These are phyloP conservation scores for Leishmania tropica DNA, from an alignment of 208 protist species.

Conservation along the genomic window DNA sequence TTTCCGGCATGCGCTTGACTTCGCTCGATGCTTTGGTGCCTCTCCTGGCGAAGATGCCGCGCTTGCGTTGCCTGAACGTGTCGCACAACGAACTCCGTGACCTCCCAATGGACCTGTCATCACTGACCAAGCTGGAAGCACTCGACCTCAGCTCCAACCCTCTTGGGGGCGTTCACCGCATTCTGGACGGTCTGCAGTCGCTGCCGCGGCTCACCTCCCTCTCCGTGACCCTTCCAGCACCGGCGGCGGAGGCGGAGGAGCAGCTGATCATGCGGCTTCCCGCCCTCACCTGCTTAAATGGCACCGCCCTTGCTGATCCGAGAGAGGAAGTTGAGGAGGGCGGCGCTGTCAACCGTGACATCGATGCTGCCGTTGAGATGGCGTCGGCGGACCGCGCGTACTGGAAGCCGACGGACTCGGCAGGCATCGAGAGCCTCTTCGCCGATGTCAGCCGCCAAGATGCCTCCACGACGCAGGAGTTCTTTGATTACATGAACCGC, in stretches of 20 bases:
- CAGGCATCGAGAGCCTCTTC: conserved; percentile 46
- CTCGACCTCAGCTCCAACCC: conserved; percentile 65
- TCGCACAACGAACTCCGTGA: conserved; percentile 56
- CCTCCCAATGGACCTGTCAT: conserved; percentile 59
- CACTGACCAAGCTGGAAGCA: conserved; percentile 38
- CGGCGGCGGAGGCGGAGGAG: conserved; percentile 81
- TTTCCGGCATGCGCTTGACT: conserved; percentile 42
- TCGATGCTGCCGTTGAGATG: neutral
- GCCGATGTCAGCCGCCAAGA: conserved; percentile 34
- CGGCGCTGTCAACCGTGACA: neutral
- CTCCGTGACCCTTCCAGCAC: conserved; percentile 51
- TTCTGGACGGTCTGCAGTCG: conserved; percentile 58
- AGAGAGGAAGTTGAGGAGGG: conserved; percentile 6
- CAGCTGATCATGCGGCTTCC: conserved; percentile 70
- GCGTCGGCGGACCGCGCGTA: conserved; percentile 8
- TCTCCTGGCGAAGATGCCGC: conserved; percentile 48
- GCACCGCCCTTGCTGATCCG: conserved; percentile 14
- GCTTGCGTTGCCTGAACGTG: conserved; percentile 41
- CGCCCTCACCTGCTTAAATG: conserved; percentile 21
- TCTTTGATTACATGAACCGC: conserved; percentile 63
- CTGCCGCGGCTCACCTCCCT: conserved; percentile 54
- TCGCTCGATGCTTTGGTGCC: conserved; percentile 54
- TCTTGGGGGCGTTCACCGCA: conserved; percentile 36
- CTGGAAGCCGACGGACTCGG: conserved; percentile 50
- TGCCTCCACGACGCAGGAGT: conserved; percentile 43